Percentiles rank a stretch among this genome's conserved stretches.
Conservation (phyloP, 169 alveolate species). For the Plasmodium adleri region DNA sequence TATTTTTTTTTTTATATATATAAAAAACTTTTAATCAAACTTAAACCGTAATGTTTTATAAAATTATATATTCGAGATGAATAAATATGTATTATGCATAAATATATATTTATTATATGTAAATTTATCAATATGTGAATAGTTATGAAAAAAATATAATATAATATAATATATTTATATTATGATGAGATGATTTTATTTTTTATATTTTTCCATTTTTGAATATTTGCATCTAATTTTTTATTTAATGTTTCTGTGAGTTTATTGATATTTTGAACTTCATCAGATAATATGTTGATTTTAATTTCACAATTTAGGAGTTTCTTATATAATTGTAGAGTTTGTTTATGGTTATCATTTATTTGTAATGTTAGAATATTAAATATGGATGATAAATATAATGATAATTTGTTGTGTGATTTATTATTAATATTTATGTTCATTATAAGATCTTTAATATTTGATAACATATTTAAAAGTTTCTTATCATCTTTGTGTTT, state of each 20-base stretch:
- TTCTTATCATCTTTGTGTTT: constrained; percentile 5
- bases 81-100: too few relatives aligned
- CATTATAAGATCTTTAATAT: background rate
- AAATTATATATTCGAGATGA: too few relatives aligned
- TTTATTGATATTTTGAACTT: constrained; percentile 17
- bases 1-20: background rate
- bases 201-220: background rate
- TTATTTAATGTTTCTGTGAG: constrained; percentile 4
- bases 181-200: background rate
- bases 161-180: too few relatives aligned
- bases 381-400: too few relatives aligned
- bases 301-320: constrained; percentile 21
- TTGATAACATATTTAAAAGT: background rate
- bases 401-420: too few relatives aligned
- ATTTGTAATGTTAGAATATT: background rate
- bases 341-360: constrained; percentile 21
- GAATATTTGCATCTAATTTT: constrained; percentile 3
- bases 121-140: too few relatives aligned
- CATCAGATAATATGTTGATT: constrained; percentile 22
- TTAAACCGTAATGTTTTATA: too few relatives aligned
- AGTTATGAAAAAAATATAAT: too few relatives aligned
- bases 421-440: too few relatives aligned
- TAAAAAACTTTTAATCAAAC: background rate
- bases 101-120: too few relatives aligned
- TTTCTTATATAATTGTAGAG: constrained; percentile 21